Conservation (phyloP, 208 protist genomes). For the Polymyxa betae region DNA sequence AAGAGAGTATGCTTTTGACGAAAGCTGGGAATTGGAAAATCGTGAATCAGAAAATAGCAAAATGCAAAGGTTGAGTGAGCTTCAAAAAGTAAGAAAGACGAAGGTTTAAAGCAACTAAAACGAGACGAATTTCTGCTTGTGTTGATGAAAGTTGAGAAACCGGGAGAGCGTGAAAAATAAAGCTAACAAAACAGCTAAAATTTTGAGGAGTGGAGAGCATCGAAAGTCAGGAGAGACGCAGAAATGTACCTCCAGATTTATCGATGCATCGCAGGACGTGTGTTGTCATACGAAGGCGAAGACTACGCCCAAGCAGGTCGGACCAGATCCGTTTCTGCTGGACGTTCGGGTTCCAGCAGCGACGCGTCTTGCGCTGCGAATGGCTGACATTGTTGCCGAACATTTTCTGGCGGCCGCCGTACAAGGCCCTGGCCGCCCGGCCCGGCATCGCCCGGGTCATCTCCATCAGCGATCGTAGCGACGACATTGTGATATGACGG, state of each 20-base stretch:
- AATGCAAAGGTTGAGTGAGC: no score
- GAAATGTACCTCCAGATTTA: neutral
- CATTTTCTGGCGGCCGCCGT: constrained; percentile 16
- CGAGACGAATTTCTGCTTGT: no score
- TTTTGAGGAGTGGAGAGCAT: no score
- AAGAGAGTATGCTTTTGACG: no score
- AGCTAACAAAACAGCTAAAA: no score
- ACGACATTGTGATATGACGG: neutral
- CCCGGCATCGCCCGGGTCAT: constrained; percentile 48
- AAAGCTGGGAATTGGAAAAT: no score
- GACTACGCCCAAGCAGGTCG: neutral
- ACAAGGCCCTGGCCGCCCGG: constrained; percentile 15
- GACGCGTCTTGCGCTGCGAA: constrained; percentile 5
- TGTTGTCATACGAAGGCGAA: neutral
- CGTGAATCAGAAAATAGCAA: no score
- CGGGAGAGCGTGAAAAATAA: no score
- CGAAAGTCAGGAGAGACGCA: no score
- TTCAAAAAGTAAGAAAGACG: no score
- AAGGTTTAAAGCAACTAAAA: no score
- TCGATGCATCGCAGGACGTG: constrained; percentile 51
- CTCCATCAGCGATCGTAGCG: constrained; percentile 1
- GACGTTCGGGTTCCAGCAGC: constrained; percentile 47
- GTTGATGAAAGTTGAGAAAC: no score
- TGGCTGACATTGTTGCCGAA: constrained; percentile 52
- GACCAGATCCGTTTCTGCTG: constrained; percentile 17